Evolutionary conservation across 176 grass and related monocot species (phyloP).

Genomic region (Oryza meridionalis): DNA sequence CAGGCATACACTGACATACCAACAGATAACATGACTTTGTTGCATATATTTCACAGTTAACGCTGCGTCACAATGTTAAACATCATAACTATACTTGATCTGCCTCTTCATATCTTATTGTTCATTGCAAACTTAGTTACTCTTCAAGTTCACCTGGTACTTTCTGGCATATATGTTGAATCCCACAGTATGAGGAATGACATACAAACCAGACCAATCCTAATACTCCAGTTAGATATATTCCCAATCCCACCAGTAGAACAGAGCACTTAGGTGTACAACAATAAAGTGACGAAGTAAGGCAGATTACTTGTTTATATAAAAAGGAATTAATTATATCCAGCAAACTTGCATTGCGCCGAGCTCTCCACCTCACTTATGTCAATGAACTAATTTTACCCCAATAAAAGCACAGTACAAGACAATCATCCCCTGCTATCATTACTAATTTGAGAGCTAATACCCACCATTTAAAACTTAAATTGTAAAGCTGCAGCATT

Average conservation of each 20-base stretch:
- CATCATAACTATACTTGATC: slow-evolving; percentile 5
- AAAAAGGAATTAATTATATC: slow-evolving; percentile 6
- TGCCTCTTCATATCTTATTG: not conserved
- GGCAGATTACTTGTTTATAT: slow-evolving; percentile 3
- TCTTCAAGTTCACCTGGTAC: slow-evolving; percentile 10
- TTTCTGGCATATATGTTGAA: not conserved
- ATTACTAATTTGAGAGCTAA: not conserved
- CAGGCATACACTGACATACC: slow-evolving; percentile 12
- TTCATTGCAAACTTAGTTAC: slow-evolving; percentile 16
- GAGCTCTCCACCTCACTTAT: slow-evolving; percentile 3
- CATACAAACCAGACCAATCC: not conserved
- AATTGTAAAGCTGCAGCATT: not conserved
- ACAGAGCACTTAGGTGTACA: not conserved
- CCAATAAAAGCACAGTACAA: slow-evolving; percentile 9
- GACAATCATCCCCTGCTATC: not conserved
- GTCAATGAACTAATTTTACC: not conserved
- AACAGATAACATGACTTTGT: slow-evolving; percentile 1
- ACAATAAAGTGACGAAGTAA: slow-evolving; percentile 11
- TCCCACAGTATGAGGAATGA: not conserved
- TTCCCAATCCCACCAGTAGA: not conserved
- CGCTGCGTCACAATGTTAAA: slow-evolving; percentile 6
- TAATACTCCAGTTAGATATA: not conserved
- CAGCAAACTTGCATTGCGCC: not conserved
- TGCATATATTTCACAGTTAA: slow-evolving; percentile 10
- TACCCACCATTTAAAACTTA: too few relatives aligned